Evolutionary conservation across 2,329 filamentous ascomycete genomes (phyloP), one percentile per base, ranked within the genome.

Genomic region (Fusarium sp.): DNA sequence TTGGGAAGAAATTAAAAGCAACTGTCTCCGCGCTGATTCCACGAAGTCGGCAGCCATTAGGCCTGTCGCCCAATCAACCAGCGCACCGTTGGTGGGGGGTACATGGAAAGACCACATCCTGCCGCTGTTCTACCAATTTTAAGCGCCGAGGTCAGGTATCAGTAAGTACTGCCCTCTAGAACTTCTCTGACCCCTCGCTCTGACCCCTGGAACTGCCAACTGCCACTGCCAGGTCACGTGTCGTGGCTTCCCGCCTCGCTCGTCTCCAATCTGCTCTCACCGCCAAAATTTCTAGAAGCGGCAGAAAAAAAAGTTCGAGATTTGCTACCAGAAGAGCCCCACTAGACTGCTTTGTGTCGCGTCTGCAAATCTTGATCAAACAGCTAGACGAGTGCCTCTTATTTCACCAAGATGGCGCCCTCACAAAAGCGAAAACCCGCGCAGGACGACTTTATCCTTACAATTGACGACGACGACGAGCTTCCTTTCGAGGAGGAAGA

Each of bases 361-460:
- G 62, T 68, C 67, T 70, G 48, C 56, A 70, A 60, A 68, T 62
- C 62, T 68, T 68, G 56, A 69, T 44, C 47, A 35, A 47, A 35
- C 25, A 50, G 48, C 17, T 39, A 41, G 37, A 56, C 43, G n/a
- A 54, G 43, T 49, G 47, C 41, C 40, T 51, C 25, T 53, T 35
- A 25, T 35, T 53, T 25, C 43, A 23, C 43, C 67, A 79, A 70
- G 45, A 85, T 85, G 83, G 80, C 82, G 45, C 82, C 82, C 57
- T 77, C 78, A 43, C 78, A 81, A 23, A 86, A 86, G 67, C 81
- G 84, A 67, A 85, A 85, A 69, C 76, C 80, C 14, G 75, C 79
- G 46, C 81, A 83, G 56, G 86, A 88, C 71, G 86, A 88, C 58
- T 88, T 89, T 61, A 81, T 89, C 64, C 82, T 83, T 67, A 89